Base-by-base conservation (phyloP, 805 yeast species). In the Sugiyamaella americana region DNA sequence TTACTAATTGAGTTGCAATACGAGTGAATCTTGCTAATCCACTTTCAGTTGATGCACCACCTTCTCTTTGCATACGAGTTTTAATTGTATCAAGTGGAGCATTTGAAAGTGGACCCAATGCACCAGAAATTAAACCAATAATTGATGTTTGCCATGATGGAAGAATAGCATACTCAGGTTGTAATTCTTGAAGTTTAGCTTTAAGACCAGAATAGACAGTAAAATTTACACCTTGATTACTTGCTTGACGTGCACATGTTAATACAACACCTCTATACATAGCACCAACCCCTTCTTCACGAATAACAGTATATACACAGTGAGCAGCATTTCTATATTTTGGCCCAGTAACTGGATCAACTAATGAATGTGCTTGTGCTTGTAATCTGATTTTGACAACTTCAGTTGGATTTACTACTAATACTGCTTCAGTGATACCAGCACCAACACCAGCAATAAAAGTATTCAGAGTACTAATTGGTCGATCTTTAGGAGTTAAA, bases 221-320 rank as follows among this genome's bases (percentile, higher is more conserved):
- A 69, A 91, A 91, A 70, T 93, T 91, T 41, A 94, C 97, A 73
- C 97, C 98, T 71, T 91, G 98, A 73, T 91, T 91, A 49, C 96
- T 83, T 23, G 98, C 97, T 68, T 91, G 98, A 73, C 98, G 81
- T 24, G 96, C 95, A 34, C 97, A 96, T 29, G 98, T 91, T 61
- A 91, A 79, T 2, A 89, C 78, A 22, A 91, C 98, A 63, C 98
- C 98, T 64, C 96, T 78, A 73, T 91, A 91, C 50, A 91, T 70
- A 6, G 96, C 86, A 43, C 76, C 75, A 58, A 86, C 73, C 41
- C 98, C 98, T 72, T 91, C 98, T 67, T 91, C 97, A 58, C 77
- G 83, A 52, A 84, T 78, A 59, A 93, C 84, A 30, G 87, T 73
- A 62, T 81, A 80, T 22, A 85, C 81, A 40, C 95, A 93, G 68